A percentile compares a stretch with the other conserved stretches of the same genome.
phyloP scores from a whole-genome alignment of 441 rosid species.

The Erodium trifolium region DNA sequence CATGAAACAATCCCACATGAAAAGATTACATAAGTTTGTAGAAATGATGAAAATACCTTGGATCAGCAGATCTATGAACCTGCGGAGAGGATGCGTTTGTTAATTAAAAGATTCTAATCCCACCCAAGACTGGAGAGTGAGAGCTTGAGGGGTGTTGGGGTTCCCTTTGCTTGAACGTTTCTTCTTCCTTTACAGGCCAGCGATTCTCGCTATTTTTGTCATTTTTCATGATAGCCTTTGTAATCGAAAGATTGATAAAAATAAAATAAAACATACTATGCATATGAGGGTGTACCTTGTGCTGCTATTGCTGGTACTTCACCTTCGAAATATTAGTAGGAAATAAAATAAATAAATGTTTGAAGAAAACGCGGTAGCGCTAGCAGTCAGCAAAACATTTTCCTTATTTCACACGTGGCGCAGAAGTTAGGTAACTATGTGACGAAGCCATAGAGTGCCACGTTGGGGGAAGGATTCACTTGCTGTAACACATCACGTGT shows the following conservation, averaged over 20 bases:
- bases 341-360: no score
- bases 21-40: not conserved
- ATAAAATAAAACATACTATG: not conserved
- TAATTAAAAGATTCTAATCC: not conserved
- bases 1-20: not conserved
- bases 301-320: no score
- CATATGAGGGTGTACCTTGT: no score
- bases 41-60: not conserved
- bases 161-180: constrained; percentile 2
- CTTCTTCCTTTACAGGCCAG: constrained; percentile 6
- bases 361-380: no score
- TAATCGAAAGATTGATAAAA: not conserved
- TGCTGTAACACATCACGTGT: no score
- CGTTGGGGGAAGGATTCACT: no score
- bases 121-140: not conserved
- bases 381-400: no score
- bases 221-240: not conserved
- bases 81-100: not conserved
- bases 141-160: not conserved
- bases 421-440: no score
- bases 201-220: not conserved
- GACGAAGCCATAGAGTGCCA: no score
- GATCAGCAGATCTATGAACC: not conserved
- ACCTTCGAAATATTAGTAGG: no score
- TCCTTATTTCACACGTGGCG: no score